Conservation (phyloP, 2,329 filamentous ascomycete genomes). For the Metarhizium brunneum region DNA sequence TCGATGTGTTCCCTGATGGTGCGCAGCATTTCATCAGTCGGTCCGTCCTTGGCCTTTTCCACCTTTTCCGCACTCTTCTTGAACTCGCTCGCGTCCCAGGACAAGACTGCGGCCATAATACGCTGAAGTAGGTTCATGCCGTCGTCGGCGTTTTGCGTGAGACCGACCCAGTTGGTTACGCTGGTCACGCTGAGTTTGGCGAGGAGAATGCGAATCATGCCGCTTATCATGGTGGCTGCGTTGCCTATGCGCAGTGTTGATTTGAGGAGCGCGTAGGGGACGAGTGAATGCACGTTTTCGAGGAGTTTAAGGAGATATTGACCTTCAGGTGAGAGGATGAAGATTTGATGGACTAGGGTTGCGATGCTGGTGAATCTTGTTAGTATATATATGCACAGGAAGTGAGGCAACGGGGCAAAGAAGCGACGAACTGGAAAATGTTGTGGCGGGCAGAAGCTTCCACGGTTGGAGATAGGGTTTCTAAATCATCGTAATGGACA, state of each 20-base stretch:
- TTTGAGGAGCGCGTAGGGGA: constrained; percentile 63
- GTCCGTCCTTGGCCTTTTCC: constrained; percentile 49
- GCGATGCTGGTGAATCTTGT: constrained; percentile 44
- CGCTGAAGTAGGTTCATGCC: constrained; percentile 74
- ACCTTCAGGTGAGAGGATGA: constrained; percentile 66
- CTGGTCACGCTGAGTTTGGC: constrained; percentile 69
- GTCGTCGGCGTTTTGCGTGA: constrained; percentile 62
- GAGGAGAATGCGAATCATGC: constrained; percentile 61
- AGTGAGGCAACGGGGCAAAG: neutral
- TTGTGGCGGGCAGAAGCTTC: constrained; percentile 56
- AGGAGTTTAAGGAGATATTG: constrained; percentile 64
- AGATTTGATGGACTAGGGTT: constrained; percentile 63
- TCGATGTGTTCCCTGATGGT: constrained; percentile 51
- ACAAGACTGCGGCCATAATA: constrained; percentile 64
- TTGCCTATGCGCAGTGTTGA: constrained; percentile 71
- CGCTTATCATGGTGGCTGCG: constrained; percentile 72
- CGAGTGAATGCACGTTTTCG: constrained; percentile 58
- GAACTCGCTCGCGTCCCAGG: constrained; percentile 65
- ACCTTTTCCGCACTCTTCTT: constrained; percentile 55
- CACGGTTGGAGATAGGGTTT: constrained; percentile 52
- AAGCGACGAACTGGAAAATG: constrained; percentile 53
- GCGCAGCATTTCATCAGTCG: constrained; percentile 50
- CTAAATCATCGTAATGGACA: constrained; percentile 50
- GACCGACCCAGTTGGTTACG: constrained; percentile 70
- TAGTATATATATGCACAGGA: neutral